A percentile compares a stretch with the other conserved stretches of the same genome.
phyloP scores from a whole-genome alignment of 2,329 filamentous ascomycete species.

The Mycosphaerella sp. region DNA sequence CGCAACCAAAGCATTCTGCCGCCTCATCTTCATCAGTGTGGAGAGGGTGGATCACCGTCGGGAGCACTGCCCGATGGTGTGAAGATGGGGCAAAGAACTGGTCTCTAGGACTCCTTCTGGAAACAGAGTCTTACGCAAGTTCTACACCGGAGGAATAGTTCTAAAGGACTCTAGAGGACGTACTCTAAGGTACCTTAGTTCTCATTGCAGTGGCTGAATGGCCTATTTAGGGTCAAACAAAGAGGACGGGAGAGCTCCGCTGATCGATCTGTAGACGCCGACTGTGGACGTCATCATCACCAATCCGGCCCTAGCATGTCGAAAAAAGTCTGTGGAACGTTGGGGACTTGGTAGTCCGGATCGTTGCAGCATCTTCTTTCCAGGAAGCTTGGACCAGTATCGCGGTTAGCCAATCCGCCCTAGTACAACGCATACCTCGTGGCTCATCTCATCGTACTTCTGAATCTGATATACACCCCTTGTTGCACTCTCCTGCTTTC shows the following conservation, averaged over 20 bases:
- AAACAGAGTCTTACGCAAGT: too few species aligned
- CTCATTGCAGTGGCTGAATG: too few species aligned
- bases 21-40: not conserved
- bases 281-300: not conserved
- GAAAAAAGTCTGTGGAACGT: not conserved
- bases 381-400: conserved; percentile 9
- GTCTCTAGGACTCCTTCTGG: too few species aligned
- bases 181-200: too few species aligned
- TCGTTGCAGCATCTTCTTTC: conserved; percentile 1
- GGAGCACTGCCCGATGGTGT: too few species aligned
- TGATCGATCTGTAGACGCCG: not conserved
- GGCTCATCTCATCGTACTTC: not conserved
- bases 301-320: not conserved
- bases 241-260: not conserved
- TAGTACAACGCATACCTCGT: conserved; percentile 2
- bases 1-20: not conserved
- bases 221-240: not conserved
- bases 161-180: too few species aligned
- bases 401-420: not conserved
- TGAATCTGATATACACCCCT: conserved; percentile 9
- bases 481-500: not conserved
- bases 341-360: not conserved
- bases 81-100: too few species aligned
- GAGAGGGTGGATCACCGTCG: not conserved
- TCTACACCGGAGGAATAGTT: too few species aligned